Evolutionary conservation across 495 filamentous ascomycete genomes (phyloP), one percentile per base, ranked within the genome.

Genomic region (Apiosordaria backusii): DNA sequence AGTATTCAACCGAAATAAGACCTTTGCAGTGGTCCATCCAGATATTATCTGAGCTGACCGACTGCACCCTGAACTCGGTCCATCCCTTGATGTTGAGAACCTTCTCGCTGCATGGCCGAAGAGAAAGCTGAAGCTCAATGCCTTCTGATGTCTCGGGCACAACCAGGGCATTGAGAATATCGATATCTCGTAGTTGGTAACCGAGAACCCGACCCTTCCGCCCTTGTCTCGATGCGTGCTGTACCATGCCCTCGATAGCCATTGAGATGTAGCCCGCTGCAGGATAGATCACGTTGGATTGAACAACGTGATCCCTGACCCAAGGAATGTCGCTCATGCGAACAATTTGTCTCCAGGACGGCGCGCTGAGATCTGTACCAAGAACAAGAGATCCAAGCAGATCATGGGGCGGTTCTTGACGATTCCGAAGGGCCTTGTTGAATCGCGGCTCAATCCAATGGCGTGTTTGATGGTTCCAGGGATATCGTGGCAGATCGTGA

Each of bases 251-350:
- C 65, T 90, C 87, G 0, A 85, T 64, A 3, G 82, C 84, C 72
- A 84, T 83, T 4, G 76, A 70, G 15, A 83, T 67, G 63, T 83
- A 86, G 0, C 79, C 82, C 4, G 85, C 80, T 13, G 78, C 85
- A 1, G 87, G 87, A 53, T 85, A 85, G 0, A 89, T 71, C 29
- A 74, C 74, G 52, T 73, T 74, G n/a, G 66, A 67, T 59, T 78
- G 76, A 0, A 78, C 65, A 21, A 68, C 59, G 66, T 87, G 84
- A 27, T 84, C 82, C 1, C 71, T 53, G 0, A 86, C 52, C 84
- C 83, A 87, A 0, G 82, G 80, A 0, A 77, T 53, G 59, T 87
- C 83, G 1, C 64, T 64, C 0, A 77, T 54, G 1, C 76, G 72
- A 13, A 87, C 53, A n/a, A 75, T 69, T 35, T 74, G 66, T 68